phyloP scores from a whole-genome alignment of 2,329 filamentous ascomycete genomes.

The Ampelomyces quisqualis region DNA sequence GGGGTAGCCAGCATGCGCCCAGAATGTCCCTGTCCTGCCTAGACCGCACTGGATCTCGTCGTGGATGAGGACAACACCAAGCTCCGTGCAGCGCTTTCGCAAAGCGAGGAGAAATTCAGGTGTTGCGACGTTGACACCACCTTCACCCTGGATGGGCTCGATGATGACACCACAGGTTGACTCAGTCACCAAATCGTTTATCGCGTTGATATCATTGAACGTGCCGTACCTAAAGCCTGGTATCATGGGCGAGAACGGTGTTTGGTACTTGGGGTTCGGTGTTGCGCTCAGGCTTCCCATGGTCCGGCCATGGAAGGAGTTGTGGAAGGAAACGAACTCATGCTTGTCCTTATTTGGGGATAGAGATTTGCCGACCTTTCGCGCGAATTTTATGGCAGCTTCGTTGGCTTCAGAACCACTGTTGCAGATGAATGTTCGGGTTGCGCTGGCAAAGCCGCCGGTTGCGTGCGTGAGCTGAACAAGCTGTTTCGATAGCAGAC shows the following conservation, averaged over 20 bases:
- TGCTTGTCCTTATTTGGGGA: constrained; percentile 71
- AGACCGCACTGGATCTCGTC: constrained; percentile 98
- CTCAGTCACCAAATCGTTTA: constrained; percentile 74
- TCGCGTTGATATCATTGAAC: constrained; percentile 76
- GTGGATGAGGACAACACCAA: constrained; percentile 86
- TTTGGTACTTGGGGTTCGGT: constrained; percentile 96
- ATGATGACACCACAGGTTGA: constrained; percentile 92
- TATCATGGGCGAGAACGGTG: constrained; percentile 91
- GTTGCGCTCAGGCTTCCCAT: constrained; percentile 96
- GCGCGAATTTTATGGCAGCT: constrained; percentile 93
- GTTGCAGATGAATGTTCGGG: constrained; percentile 89
- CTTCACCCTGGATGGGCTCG: constrained; percentile 96
- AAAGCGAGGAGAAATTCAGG: constrained; percentile 82
- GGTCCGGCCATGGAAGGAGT: constrained; percentile 93
- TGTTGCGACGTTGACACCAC: constrained; percentile 81
- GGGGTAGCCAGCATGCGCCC: constrained; percentile 79
- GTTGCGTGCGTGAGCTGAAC: constrained; percentile 77
- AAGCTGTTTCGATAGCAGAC: constrained; percentile 79
- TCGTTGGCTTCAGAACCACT: constrained; percentile 97
- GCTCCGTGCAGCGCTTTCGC: constrained; percentile 79
- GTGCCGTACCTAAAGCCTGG: constrained; percentile 86
- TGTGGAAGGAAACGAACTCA: constrained; percentile 86
- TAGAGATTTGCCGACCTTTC: constrained; percentile 79
- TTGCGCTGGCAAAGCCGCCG: constrained; percentile 78
- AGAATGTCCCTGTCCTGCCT: constrained; percentile 80